These are phyloP conservation scores for Ilyonectria robusta DNA, from an alignment of 2,329 filamentous ascomycete species.

Conservation along the genomic window DNA sequence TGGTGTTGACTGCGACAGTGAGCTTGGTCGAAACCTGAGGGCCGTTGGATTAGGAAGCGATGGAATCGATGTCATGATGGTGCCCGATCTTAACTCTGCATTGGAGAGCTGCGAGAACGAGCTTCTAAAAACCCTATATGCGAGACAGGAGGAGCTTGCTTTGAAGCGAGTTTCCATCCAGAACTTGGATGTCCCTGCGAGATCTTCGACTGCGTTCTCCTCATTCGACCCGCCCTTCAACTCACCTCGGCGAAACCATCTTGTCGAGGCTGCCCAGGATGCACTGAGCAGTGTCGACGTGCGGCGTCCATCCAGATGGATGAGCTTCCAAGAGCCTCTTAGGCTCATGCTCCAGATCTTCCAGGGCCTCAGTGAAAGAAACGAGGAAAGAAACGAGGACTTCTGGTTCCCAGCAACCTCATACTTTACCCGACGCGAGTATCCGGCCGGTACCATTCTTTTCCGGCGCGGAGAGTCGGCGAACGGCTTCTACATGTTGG, in stretches of 20 bases:
- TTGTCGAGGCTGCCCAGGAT: constrained; percentile 83
- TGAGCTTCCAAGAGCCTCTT: constrained; percentile 89
- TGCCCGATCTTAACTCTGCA: constrained; percentile 92
- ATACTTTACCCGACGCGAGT: constrained; percentile 82
- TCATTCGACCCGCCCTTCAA: constrained; percentile 68
- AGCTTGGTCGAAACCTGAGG: constrained; percentile 83
- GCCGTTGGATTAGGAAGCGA: constrained; percentile 87
- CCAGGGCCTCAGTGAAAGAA: constrained; percentile 85
- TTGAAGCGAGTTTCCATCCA: constrained; percentile 59
- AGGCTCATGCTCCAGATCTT: constrained; percentile 97
- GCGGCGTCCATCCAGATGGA: constrained; percentile 77
- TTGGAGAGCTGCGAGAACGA: constrained; percentile 97
- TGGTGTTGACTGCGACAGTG: constrained; percentile 81
- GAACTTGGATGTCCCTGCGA: constrained; percentile 65
- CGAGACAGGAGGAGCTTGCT: constrained; percentile 73
- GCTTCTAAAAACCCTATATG: constrained; percentile 85
- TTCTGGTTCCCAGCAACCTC: constrained; percentile 89
- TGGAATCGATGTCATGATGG: constrained; percentile 81
- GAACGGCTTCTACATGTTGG: constrained; percentile 90
- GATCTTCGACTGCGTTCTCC: constrained; percentile 49
- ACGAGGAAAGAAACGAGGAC: constrained; percentile 73
- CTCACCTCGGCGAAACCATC: constrained; percentile 84
- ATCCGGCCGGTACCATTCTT: constrained; percentile 77
- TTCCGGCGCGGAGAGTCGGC: constrained; percentile 84
- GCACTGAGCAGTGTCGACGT: constrained; percentile 79